These are phyloP conservation scores for Pleoardoris graminearum DNA, from an alignment of 2,329 filamentous ascomycete genomes.

Conservation along the genomic window DNA sequence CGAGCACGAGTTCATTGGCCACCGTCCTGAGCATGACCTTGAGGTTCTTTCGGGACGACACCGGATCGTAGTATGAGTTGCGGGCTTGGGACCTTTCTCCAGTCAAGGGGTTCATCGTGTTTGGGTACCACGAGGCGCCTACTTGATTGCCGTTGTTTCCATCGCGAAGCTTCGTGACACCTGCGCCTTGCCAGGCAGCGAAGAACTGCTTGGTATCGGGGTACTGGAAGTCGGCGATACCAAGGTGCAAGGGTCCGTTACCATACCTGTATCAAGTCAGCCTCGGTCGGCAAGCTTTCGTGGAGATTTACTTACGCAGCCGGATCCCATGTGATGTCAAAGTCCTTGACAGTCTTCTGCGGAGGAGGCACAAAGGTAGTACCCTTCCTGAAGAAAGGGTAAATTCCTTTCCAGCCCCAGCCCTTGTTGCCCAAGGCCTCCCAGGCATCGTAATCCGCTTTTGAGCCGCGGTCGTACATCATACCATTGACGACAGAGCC, in stretches of 20 bases:
- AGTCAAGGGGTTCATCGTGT: slow-evolving; percentile 37
- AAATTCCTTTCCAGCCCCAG: slow-evolving; percentile 60
- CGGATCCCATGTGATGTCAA: slow-evolving; percentile 30
- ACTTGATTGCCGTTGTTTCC: slow-evolving; percentile 31
- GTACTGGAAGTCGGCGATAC: slow-evolving; percentile 34
- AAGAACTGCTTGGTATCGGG: slow-evolving; percentile 30
- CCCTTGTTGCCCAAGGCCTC: slow-evolving; percentile 61
- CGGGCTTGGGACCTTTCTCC: slow-evolving; percentile 38
- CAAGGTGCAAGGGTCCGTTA: slow-evolving; percentile 31
- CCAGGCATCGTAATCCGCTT: slow-evolving; percentile 58
- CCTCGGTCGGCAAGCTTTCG: neutral
- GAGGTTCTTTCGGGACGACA: slow-evolving; percentile 34
- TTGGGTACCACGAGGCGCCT: slow-evolving; percentile 45
- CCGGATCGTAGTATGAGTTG: slow-evolving; percentile 37
- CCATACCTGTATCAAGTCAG: slow-evolving; percentile 23
- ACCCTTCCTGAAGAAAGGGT: slow-evolving; percentile 36
- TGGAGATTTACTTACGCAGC: slow-evolving; percentile 17
- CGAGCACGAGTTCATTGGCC: slow-evolving; percentile 29
- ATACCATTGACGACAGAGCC: slow-evolving; percentile 44
- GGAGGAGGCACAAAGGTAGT: slow-evolving; percentile 17
- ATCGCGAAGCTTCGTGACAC: slow-evolving; percentile 22
- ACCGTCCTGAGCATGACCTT: slow-evolving; percentile 27
- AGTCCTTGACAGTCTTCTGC: slow-evolving; percentile 13
- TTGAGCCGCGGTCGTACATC: slow-evolving; percentile 41
- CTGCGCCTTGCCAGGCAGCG: slow-evolving; percentile 27